A percentile compares a stretch with the other conserved stretches of the same genome.
These are phyloP conservation scores for Poterioochromonas sp. DNA, from an alignment of 352 stramenopile species.

Conservation along the genomic window DNA sequence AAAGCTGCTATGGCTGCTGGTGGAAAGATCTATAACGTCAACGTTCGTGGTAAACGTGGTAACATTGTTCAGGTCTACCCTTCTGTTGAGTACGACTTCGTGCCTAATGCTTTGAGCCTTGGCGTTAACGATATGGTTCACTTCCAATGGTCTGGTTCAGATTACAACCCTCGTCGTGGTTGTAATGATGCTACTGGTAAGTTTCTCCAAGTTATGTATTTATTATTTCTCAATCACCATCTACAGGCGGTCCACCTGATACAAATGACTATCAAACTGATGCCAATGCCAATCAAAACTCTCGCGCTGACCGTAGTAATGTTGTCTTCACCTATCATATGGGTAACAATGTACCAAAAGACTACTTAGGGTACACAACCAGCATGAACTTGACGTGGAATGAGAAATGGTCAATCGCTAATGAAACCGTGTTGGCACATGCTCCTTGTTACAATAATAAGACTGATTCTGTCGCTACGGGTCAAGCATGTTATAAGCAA, in stretches of 20 bases:
- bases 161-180: slow-evolving; percentile 47
- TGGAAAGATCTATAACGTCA: slow-evolving; percentile 46
- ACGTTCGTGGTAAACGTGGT: slow-evolving; percentile 47
- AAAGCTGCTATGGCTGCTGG: neutral
- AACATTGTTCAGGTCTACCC: slow-evolving; percentile 51
- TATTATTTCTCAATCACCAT: no score
- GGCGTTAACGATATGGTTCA: slow-evolving; percentile 43
- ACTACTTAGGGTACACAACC: slow-evolving; percentile 30
- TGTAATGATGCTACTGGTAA: slow-evolving; percentile 47
- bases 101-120: slow-evolving; percentile 42
- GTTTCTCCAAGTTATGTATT: no score
- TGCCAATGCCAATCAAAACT: slow-evolving; percentile 44
- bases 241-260: slow-evolving; percentile 46
- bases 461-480: neutral
- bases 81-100: slow-evolving; percentile 49
- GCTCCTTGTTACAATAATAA: slow-evolving; percentile 33
- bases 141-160: slow-evolving; percentile 47
- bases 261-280: slow-evolving; percentile 41
- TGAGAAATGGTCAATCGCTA: neutral
- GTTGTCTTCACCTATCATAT: slow-evolving; percentile 42
- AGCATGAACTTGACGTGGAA: neutral
- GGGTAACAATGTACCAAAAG: slow-evolving; percentile 43
- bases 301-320: slow-evolving; percentile 44
- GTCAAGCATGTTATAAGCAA: slow-evolving; percentile 3
- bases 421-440: neutral